Evolutionary conservation across 2,329 filamentous ascomycete genomes (phyloP).

Genomic region (Scytalidium lignicola): DNA sequence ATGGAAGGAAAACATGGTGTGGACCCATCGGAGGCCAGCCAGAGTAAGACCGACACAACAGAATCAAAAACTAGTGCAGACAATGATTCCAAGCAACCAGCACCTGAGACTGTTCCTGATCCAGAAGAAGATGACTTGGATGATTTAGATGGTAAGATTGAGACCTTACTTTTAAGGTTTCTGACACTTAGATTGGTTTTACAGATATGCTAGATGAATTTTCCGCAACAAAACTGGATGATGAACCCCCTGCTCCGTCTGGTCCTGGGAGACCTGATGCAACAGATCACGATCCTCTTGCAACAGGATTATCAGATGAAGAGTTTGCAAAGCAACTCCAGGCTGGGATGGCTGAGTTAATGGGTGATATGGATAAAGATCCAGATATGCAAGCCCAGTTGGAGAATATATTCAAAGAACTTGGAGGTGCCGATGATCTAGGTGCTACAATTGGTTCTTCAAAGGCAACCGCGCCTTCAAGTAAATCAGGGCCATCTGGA

Average conservation of each 20-base stretch:
- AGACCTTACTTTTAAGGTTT: background rate
- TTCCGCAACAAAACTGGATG: slow-evolving; percentile 55
- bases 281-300: slow-evolving; percentile 16
- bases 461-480: slow-evolving; percentile 19
- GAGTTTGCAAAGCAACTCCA: slow-evolving; percentile 85
- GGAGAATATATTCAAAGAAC: slow-evolving; percentile 69
- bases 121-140: slow-evolving; percentile 91
- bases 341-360: slow-evolving; percentile 78
- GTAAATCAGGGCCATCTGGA: slow-evolving; percentile 15
- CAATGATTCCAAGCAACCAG: background rate
- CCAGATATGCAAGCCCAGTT: slow-evolving; percentile 75
- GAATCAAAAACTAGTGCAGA: background rate
- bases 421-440: slow-evolving; percentile 48
- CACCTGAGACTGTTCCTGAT: slow-evolving; percentile 61
- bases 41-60: slow-evolving; percentile 1
- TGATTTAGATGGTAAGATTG: slow-evolving; percentile 72
- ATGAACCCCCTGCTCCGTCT: slow-evolving; percentile 27
- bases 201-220: slow-evolving; percentile 92
- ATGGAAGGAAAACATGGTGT: background rate
- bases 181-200: slow-evolving; percentile 4
- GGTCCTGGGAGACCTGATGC: slow-evolving; percentile 17
- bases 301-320: slow-evolving; percentile 55
- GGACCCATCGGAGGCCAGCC: background rate
- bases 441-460: slow-evolving; percentile 20
- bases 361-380: slow-evolving; percentile 63